Evolutionary conservation across 225 moss, liverwort and hornwort genomes (phyloP).

Genomic region (Sphagnum contortum): DNA sequence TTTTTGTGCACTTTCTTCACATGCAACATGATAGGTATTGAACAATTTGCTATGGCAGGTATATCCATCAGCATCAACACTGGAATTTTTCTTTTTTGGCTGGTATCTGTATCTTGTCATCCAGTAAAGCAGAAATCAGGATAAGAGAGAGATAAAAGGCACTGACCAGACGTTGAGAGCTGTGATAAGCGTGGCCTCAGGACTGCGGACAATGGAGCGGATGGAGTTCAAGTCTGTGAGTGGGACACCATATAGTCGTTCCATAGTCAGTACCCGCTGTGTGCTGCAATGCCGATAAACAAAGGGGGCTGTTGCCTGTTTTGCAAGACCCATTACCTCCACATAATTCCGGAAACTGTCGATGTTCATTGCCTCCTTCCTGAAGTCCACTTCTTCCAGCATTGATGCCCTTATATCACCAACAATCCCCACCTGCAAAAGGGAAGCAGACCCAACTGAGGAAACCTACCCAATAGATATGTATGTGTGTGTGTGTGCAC

Average conservation of each 20-base stretch:
- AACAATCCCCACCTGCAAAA: constrained; percentile 64
- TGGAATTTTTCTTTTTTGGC: no score
- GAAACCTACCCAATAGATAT: no score
- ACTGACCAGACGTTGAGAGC: constrained; percentile 93
- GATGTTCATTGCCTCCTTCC: constrained; percentile 86
- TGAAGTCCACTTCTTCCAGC: constrained; percentile 93
- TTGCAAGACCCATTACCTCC: constrained; percentile 59
- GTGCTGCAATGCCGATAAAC: constrained; percentile 95
- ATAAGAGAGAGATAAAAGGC: no score
- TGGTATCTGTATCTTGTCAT: no score
- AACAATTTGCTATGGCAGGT: no score
- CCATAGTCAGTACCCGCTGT: constrained; percentile 86
- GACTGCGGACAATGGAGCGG: constrained; percentile 72
- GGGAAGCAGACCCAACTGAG: background rate
- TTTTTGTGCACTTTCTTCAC: no score
- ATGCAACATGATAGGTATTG: no score
- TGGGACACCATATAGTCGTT: constrained; percentile 88
- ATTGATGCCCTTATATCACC: constrained; percentile 82
- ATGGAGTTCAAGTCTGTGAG: constrained; percentile 86
- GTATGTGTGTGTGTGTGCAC: no score
- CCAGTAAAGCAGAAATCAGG: no score
- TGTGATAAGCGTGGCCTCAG: constrained; percentile 80
- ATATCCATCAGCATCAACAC: no score
- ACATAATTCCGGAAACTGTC: constrained; percentile 76
- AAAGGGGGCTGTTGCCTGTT: constrained; percentile 72